Evolutionary conservation across 1,284 basidiomycete genomes (phyloP).

Genomic region (Leccinum pachyderme): DNA sequence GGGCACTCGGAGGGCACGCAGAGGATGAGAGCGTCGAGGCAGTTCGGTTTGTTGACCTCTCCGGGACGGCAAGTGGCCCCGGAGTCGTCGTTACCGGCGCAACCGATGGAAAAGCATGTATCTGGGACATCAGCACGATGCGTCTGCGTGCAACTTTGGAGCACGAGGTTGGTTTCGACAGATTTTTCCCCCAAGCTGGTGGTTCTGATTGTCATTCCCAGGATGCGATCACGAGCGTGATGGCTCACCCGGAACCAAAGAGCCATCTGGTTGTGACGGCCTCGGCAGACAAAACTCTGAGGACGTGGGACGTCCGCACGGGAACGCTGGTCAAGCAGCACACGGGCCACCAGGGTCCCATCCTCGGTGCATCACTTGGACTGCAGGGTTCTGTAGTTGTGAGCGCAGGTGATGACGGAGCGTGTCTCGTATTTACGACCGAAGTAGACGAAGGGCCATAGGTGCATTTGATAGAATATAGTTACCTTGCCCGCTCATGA

Average conservation of each 20-base stretch:
- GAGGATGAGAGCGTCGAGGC: slow-evolving; percentile 92
- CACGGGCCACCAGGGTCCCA: slow-evolving; percentile 80
- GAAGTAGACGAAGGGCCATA: slow-evolving; percentile 41
- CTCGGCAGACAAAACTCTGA: slow-evolving; percentile 83
- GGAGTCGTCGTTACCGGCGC: slow-evolving; percentile 82
- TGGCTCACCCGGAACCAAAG: slow-evolving; percentile 70
- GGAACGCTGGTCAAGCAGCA: slow-evolving; percentile 79
- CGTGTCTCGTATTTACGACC: slow-evolving; percentile 76
- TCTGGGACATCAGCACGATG: slow-evolving; percentile 92
- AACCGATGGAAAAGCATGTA: slow-evolving; percentile 91
- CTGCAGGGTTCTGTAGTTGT: slow-evolving; percentile 66
- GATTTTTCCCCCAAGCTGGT: background rate
- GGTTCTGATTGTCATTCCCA: slow-evolving; percentile 34
- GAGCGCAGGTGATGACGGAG: slow-evolving; percentile 85
- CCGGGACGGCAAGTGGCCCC: slow-evolving; percentile 53
- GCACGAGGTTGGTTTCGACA: slow-evolving; percentile 60
- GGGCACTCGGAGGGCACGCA: slow-evolving; percentile 78
- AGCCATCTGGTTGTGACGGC: slow-evolving; percentile 77
- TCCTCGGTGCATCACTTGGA: slow-evolving; percentile 78
- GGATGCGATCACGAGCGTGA: slow-evolving; percentile 86
- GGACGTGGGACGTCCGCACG: slow-evolving; percentile 91
- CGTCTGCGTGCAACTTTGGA: slow-evolving; percentile 76
- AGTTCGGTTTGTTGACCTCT: slow-evolving; percentile 81
- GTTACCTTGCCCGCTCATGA: background rate
- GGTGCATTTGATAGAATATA: background rate